A percentile compares a stretch with the other conserved stretches of the same genome.
Conservation (phyloP, 805 yeast genomes). For the Saturnispora mendoncae region DNA sequence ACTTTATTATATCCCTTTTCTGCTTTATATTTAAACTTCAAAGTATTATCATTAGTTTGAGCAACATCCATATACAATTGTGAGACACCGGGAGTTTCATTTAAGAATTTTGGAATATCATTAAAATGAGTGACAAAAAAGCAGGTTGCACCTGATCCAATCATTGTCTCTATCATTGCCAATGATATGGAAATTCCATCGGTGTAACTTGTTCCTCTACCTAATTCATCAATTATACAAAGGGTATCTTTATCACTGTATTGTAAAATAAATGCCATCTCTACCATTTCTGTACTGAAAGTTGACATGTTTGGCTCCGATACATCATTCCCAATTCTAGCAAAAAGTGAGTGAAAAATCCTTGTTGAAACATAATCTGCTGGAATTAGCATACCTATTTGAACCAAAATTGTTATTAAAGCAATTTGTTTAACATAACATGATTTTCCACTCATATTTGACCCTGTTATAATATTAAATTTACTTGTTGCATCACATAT, state of each 20-base stretch:
- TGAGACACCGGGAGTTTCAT: conserved; percentile 27
- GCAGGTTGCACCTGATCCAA: conserved; percentile 24
- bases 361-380: conserved; percentile 37
- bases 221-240: conserved; percentile 46
- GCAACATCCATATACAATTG: conserved; percentile 32
- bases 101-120: conserved; percentile 32
- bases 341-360: conserved; percentile 31
- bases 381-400: conserved; percentile 46
- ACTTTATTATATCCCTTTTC: conserved; percentile 17
- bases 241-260: conserved; percentile 24
- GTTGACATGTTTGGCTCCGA: conserved; percentile 31
- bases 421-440: conserved; percentile 47
- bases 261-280: conserved; percentile 37
- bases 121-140: conserved; percentile 39
- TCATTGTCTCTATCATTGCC: conserved; percentile 35
- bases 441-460: conserved; percentile 59
- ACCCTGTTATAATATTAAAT: conserved; percentile 46
- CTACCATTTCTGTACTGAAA: conserved; percentile 41
- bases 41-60: conserved; percentile 15
- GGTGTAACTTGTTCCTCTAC: conserved; percentile 41
- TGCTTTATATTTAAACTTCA: conserved; percentile 26
- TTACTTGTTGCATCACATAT: conserved; percentile 27
- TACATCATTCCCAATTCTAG: conserved; percentile 32
- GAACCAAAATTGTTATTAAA: conserved; percentile 42
- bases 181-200: conserved; percentile 46